Evolutionary conservation across 768 basidiomycete species (phyloP), one percentile per base, ranked within the genome.

Genomic region (Suillus subaureus): DNA sequence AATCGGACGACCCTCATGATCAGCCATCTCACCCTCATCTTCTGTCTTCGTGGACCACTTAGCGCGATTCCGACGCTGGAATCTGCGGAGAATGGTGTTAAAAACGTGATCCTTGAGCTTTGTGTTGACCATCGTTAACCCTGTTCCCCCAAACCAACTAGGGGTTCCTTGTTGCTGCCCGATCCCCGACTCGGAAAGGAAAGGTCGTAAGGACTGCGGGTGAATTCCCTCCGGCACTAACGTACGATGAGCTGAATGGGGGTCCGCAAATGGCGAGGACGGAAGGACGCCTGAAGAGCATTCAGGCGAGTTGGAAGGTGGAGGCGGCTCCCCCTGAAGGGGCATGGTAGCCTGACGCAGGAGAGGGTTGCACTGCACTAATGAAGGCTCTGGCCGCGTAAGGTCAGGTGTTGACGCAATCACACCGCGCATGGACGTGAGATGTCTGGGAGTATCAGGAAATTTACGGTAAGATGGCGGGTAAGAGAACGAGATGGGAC

Each of bases 31-130:
- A 21, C 84, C 85, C 65, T 89, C 89, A 68, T 89, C 88, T 63
- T 87, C 88, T 9, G 80, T 83, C 69, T 77, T 79, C 31, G 79
- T 81, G 12, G 80, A 68, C 75, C 72, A 73, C 26, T 69, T 70
- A n/a, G 71, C 69, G 26, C 75, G 72, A 18, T 70, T 74, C 40
- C 85, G 85, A 69, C 86, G 85, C 45, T 85, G 83, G 65, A 94
- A 86, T 65, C 92, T 84, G 57, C 89, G 87, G 67, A 98, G 80
- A 39, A 99, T 88, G 21, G 93, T 92, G 66, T 87, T 92, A 74
- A 99, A 97, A 55, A 99, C 94, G 70, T 97, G 95, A 73, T 99
- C 96, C 78, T 96, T 96, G 65, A 99, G 81, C 75, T 88, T 93
- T 45, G 92, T 94, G 76, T 99, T 99, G 66, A 98, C 96, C 62